Evolutionary conservation across 768 basidiomycete species (phyloP), one percentile per base, ranked within the genome.

Genomic region (Dictyophora rubrovolvata): DNA sequence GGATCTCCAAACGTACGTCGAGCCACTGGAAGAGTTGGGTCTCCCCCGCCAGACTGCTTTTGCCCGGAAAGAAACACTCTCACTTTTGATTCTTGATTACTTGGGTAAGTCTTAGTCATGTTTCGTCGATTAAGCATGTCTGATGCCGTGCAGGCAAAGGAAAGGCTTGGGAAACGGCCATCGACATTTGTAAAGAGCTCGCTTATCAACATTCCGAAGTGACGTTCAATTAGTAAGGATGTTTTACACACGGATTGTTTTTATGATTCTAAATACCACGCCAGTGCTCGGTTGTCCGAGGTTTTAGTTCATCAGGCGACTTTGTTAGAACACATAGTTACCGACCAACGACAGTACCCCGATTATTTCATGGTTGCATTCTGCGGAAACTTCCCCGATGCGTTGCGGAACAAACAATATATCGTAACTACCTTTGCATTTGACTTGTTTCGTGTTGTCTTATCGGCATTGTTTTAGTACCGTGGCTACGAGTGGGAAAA

Each of bases 401-500:
- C 89, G 17, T 81, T 95, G 46, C 81, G 86, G 57, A 84, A 87
- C 65, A 95, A 94, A 69, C 89, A 93, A 60, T 97, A 93, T 73
- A 85, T 95, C 61, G 91, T 93, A 70, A 61, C 80, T 76, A 53
- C 3, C 16, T 50, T 18, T 61, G 11, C 37, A 37, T 54, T 55
- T 33, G 54, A 37, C 9, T 51, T 4, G 17, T 28, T 16, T 6
- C 28, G 16, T 52, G 6, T 46, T 11, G 48, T 64, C 55, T 61
- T 54, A 56, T 22, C 46, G 53, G 50, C 49, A 50, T 28, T 20
- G n/a, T 42, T 21, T 3, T 56, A 93, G 90, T 94, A 94, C 69
- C 90, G 95, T 49, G 95, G 93, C 1, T 89, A 85, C 66, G 92
- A 93, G 66, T 93, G 89, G 92, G 94, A 98, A 73, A 93, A 90